Base-by-base conservation (phyloP, 2,329 filamentous ascomycete species). In the Diplocarpon rosae region DNA sequence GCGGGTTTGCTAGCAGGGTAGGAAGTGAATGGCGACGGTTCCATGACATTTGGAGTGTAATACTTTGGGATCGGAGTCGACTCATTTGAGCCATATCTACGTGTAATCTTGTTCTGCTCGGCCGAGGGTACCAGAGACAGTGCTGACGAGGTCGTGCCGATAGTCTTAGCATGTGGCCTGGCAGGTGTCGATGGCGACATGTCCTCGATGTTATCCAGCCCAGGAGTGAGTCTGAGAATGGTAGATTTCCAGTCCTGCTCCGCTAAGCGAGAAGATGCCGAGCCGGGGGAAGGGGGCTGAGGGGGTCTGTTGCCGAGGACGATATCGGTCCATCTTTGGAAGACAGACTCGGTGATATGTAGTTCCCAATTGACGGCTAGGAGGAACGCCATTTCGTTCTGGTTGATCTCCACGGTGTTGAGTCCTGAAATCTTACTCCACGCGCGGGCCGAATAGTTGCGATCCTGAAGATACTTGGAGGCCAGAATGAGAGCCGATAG, bases 351-450 rank as follows among this genome's bases (percentile, higher is more conserved):
- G 0, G 87, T 83, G 52, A 98, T 90, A 64, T 98, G 92, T 27
- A 98, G 76, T 59, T 88, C 86, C 89, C 90, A 98, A 63, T 87
- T 82, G 51, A 98, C 86, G 37, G 89, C 85, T 49, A 83, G 69
- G 37, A 98, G 74, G 63, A 96, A 98, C 14, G 85, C 80, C 64
- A 93, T 83, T 68, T 98, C 92, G 63, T 96, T 96, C 60, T 88
- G 83, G 66, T 96, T 96, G 65, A 98, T 96, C 67, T 98, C 92
- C 45, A 77, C 71, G 3, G 88, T 89, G 62, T 85, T 87, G 46
- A 98, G 72, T n/a, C 92, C 92, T 14, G 92, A 96, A 56, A 98
- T 98, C 71, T 95, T 96, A 65, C 90, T 96, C 92, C 92, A 98
- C 34, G 92, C 92, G 45, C 90, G 82, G 39, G 92, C 88, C 12